phyloP scores from a whole-genome alignment of 140 eudicot species.

The Cichorium intybus region DNA sequence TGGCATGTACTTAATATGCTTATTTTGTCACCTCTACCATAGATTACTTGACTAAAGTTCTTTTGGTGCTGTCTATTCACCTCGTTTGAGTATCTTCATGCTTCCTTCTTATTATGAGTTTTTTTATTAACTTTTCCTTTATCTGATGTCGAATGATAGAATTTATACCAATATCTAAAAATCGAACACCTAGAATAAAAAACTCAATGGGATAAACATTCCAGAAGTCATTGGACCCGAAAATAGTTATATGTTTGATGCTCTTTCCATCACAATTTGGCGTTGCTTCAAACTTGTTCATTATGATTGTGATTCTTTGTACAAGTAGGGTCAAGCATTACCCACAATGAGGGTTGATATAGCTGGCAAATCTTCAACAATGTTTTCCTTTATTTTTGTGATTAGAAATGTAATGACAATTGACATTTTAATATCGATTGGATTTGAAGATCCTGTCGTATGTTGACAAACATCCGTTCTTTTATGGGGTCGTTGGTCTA shows the following conservation, averaged over 20 bases:
- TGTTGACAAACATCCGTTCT: constrained; percentile 3
- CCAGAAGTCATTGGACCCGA: constrained; percentile 18
- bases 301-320: constrained; percentile 16
- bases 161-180: not conserved
- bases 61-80: not conserved
- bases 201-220: not conserved
- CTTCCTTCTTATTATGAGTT: not conserved
- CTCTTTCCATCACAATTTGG: constrained; percentile 13
- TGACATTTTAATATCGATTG: constrained; percentile 6
- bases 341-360: constrained; percentile 8
- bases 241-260: constrained; percentile 24
- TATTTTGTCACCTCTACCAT: no score
- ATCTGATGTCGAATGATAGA: not conserved
- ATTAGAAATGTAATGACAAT: not conserved
- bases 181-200: not conserved
- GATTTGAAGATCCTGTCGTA: constrained; percentile 17
- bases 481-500: not conserved
- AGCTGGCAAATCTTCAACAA: constrained; percentile 27
- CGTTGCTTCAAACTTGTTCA: constrained; percentile 12
- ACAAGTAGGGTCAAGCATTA: constrained; percentile 35
- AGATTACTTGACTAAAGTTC: not conserved
- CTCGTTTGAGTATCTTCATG: not conserved
- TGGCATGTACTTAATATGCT: no score
- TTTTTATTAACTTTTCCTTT: not conserved
- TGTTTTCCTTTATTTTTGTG: constrained; percentile 10